Evolutionary conservation across 768 basidiomycete species (phyloP).

Genomic region (Sporobolomyces phaffii): DNA sequence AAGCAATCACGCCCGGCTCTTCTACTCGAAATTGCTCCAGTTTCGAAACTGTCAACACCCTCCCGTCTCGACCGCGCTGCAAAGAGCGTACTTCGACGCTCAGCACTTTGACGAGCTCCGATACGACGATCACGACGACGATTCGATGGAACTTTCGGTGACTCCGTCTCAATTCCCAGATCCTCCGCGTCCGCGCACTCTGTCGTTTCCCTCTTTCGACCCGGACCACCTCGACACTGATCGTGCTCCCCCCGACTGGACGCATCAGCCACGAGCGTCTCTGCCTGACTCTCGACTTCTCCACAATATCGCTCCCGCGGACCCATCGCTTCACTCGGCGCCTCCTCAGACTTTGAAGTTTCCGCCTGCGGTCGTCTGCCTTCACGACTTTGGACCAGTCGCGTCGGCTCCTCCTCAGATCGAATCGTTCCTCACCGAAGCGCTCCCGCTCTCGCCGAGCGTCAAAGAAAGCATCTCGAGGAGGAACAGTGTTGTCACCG

Average conservation of each 20-base stretch:
- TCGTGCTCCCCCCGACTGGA: too few relatives aligned
- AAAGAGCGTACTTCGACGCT: background rate
- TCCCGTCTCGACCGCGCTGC: background rate
- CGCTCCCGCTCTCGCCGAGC: background rate
- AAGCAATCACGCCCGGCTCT: conserved; percentile 9
- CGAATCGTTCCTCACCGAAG: conserved; percentile 6
- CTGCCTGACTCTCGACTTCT: too few relatives aligned
- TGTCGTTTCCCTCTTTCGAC: background rate
- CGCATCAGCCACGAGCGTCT: too few relatives aligned
- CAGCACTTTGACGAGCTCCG: background rate
- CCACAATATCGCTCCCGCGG: too few relatives aligned
- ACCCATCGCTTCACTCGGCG: too few relatives aligned
- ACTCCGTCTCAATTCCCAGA: background rate
- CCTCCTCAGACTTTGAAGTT: background rate
- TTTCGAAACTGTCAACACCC: background rate
- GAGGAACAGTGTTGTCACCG: background rate
- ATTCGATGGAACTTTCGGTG: background rate
- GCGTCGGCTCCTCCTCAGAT: conserved; percentile 28
- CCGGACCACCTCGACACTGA: background rate
- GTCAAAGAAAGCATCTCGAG: background rate
- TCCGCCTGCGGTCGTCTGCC: background rate
- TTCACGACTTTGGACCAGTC: background rate
- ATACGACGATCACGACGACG: background rate
- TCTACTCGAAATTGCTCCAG: conserved; percentile 12
- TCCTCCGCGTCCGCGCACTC: background rate